Conservation (phyloP, 2,329 filamentous ascomycete species). For the Byssochlamys sp. region DNA sequence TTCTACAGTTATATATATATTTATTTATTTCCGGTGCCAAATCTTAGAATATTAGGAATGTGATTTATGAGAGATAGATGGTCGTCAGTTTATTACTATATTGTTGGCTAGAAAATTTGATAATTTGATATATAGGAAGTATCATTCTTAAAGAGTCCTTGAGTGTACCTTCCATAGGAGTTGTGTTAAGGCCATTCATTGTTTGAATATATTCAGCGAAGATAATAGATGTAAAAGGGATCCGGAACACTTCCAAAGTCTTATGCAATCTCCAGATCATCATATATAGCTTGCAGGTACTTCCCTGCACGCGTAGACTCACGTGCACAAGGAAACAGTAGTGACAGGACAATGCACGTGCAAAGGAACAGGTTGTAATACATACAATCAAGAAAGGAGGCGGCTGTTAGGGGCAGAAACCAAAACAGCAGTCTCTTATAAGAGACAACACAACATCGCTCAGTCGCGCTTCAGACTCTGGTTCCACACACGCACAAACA, state of each 20-base stretch:
- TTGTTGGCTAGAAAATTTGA: background rate
- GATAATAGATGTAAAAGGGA: background rate
- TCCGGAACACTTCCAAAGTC: background rate
- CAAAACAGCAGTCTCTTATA: background rate
- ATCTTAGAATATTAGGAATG: background rate
- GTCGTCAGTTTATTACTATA: background rate
- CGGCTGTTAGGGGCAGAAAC: background rate
- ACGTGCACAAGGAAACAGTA: background rate
- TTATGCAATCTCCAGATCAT: background rate
- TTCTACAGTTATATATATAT: background rate
- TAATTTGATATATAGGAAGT: too few relatives aligned
- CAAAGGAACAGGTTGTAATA: background rate
- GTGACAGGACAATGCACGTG: background rate
- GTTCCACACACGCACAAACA: background rate
- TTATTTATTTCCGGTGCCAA: background rate
- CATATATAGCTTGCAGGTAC: background rate
- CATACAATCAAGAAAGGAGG: background rate
- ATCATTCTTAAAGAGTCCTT: too few relatives aligned
- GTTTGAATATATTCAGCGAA: background rate
- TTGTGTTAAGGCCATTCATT: too few relatives aligned
- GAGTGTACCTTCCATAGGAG: too few relatives aligned
- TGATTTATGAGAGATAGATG: background rate
- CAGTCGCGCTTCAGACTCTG: background rate
- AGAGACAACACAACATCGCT: background rate
- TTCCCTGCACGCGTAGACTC: background rate